These are phyloP conservation scores for Xylaria digitata DNA, from an alignment of 2,329 filamentous ascomycete species.

Conservation along the genomic window DNA sequence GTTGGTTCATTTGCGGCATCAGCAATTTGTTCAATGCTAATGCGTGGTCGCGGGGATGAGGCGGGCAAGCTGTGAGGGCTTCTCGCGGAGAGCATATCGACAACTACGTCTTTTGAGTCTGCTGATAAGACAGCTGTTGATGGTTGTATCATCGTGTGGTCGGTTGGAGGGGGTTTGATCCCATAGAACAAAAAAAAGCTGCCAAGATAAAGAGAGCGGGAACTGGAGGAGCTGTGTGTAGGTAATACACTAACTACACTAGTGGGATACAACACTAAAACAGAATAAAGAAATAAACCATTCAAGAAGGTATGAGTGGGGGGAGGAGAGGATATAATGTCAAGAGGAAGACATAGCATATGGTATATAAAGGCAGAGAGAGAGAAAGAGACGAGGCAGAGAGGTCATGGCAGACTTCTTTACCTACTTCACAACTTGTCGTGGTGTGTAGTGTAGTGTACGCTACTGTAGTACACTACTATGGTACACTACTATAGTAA, in stretches of 20 bases:
- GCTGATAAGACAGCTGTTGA: constrained; percentile 34
- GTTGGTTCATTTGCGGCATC: constrained; percentile 50
- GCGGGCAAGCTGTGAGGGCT: constrained; percentile 43
- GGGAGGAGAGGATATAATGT: neutral
- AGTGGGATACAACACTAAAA: too few relatives aligned
- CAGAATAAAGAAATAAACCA: too few relatives aligned
- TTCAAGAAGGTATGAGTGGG: too few relatives aligned
- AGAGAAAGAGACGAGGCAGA: neutral
- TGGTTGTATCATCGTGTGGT: constrained; percentile 42
- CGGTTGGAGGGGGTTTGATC: neutral
- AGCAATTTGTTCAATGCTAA: constrained; percentile 53
- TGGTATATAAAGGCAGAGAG: neutral
- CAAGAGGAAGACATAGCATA: constrained; percentile 5
- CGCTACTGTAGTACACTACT: too few relatives aligned
- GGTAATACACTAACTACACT: neutral
- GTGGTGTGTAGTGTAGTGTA: neutral
- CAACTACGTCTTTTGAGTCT: constrained; percentile 14
- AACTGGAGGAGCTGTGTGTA: neutral
- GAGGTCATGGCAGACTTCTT: neutral
- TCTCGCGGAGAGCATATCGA: constrained; percentile 21
- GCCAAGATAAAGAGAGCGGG: constrained; percentile 21
- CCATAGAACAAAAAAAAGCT: neutral
- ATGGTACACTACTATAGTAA: neutral
- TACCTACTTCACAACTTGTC: constrained; percentile 10
- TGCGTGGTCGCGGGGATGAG: constrained; percentile 54